These are phyloP conservation scores for Beta corolliflora DNA, from an alignment of 179 eudicot species.

Conservation along the genomic window DNA sequence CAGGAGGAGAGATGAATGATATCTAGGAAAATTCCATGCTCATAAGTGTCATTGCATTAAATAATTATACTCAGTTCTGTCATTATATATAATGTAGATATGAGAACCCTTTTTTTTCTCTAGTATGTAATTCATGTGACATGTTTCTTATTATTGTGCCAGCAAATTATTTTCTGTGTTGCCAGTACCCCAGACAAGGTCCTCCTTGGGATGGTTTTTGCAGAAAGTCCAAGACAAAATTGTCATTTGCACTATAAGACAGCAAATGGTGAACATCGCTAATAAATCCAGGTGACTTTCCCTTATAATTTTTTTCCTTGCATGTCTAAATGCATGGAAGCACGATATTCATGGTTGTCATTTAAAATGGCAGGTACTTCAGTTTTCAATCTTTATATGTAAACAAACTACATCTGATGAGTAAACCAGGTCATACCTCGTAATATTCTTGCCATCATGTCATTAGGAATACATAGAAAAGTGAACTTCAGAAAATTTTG, in stretches of 20 bases:
- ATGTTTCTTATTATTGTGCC: conserved; percentile 29
- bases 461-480: background rate
- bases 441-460: background rate
- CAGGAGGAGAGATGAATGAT: background rate
- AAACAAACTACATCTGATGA: background rate
- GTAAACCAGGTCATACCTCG: background rate
- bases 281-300: conserved; percentile 72
- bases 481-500: background rate
- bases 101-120: background rate
- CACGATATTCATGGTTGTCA: background rate
- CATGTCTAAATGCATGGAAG: background rate
- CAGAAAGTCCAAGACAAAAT: conserved; percentile 80
- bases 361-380: background rate
- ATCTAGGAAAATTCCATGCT: background rate
- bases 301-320: background rate
- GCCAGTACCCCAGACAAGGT: conserved; percentile 50
- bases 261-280: conserved; percentile 61
- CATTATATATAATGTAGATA: background rate
- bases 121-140: conserved; percentile 12
- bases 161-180: conserved; percentile 52
- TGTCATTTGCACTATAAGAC: conserved; percentile 63
- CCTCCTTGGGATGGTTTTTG: conserved; percentile 81
- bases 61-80: background rate
- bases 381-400: background rate
- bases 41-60: background rate